phyloP scores from a whole-genome alignment of 768 basidiomycete genomes.

The Trametes meyenii region DNA sequence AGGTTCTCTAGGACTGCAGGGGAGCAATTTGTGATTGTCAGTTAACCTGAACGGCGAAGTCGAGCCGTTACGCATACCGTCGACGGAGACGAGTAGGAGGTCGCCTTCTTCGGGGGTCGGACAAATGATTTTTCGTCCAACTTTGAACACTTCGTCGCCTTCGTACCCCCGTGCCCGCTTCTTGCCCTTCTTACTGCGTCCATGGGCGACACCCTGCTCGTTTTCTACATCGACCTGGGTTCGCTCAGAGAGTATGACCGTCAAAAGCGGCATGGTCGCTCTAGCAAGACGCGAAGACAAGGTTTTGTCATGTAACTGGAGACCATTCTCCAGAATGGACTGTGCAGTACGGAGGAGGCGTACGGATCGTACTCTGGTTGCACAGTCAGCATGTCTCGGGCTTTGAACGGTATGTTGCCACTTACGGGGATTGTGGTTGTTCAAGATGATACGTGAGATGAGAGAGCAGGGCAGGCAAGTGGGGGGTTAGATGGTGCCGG shows the following conservation, averaged over 20 bases:
- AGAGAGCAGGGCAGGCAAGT: conserved; percentile 54
- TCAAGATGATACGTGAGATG: conserved; percentile 65
- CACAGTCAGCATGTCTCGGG: not conserved
- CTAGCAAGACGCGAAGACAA: conserved; percentile 58
- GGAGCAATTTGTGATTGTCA: not conserved
- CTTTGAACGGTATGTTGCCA: conserved; percentile 18
- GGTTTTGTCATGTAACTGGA: conserved; percentile 48
- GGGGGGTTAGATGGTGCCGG: conserved; percentile 55
- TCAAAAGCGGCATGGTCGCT: conserved; percentile 51
- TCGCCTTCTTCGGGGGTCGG: conserved; percentile 53
- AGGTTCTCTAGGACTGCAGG: conserved; percentile 51
- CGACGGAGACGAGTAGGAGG: conserved; percentile 53
- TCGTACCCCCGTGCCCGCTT: conserved; percentile 74
- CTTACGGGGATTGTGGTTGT: conserved; percentile 52
- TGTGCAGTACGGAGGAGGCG: conserved; percentile 49
- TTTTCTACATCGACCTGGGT: conserved; percentile 35
- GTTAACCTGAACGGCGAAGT: conserved; percentile 10
- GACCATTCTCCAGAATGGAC: conserved; percentile 46
- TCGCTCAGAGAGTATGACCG: conserved; percentile 48
- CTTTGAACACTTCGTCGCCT: conserved; percentile 71
- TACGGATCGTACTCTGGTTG: conserved; percentile 28
- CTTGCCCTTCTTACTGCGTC: conserved; percentile 57
- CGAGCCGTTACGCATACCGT: conserved; percentile 48
- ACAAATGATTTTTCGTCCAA: conserved; percentile 50
- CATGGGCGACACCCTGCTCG: conserved; percentile 25